These are phyloP conservation scores for Dipteronia dyeriana DNA, from an alignment of 345 rosid genomes.

Conservation along the genomic window DNA sequence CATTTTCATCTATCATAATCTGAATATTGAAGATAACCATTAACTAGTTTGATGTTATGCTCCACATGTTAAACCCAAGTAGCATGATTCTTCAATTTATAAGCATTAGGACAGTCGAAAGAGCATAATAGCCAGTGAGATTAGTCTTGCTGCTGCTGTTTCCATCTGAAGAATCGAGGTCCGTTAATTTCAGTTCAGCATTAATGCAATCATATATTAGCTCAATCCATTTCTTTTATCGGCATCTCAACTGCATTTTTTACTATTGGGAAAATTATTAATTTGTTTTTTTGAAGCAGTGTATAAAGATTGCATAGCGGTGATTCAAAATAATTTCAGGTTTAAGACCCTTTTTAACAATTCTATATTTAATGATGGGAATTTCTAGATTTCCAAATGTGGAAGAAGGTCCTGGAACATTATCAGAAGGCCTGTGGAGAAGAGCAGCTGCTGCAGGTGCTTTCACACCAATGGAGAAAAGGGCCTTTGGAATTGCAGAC, in stretches of 20 bases:
- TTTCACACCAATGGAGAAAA: conserved; percentile 69
- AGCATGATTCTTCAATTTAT: background rate
- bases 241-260: background rate
- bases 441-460: conserved; percentile 86
- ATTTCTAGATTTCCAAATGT: conserved; percentile 51
- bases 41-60: background rate
- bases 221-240: background rate
- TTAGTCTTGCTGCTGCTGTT: conserved; percentile 3
- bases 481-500: conserved; percentile 92
- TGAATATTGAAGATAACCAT: background rate
- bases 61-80: background rate
- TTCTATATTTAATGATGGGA: conserved; percentile 21
- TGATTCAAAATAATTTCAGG: conserved; percentile 10
- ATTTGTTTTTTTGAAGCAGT: background rate
- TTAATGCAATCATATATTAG: background rate
- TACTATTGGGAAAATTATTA: background rate
- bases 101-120: background rate
- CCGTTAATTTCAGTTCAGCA: background rate
- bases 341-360: background rate
- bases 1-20: background rate
- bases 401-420: conserved; percentile 53
- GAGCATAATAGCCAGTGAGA: background rate
- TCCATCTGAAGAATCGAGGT: background rate
- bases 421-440: conserved; percentile 88
- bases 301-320: background rate